Conservation (phyloP, 768 basidiomycete genomes). For the Psilocybe cyanescens region DNA sequence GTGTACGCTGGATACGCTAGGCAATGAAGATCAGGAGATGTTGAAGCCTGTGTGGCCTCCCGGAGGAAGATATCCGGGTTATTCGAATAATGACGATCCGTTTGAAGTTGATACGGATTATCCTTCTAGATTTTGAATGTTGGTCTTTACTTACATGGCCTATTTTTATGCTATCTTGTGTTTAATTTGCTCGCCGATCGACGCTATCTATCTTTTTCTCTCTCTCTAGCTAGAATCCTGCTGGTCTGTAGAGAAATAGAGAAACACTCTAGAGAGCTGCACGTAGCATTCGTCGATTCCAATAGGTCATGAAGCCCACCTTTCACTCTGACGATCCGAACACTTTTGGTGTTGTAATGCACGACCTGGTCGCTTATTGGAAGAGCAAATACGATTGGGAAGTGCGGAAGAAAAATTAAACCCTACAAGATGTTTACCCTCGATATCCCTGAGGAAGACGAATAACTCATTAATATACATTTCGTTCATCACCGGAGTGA, state of each 20-base stretch:
- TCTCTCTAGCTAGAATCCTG: too few species aligned
- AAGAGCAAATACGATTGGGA: conserved; percentile 47
- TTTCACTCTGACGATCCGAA: too few species aligned
- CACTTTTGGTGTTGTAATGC: conserved; percentile 31
- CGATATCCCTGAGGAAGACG: conserved; percentile 49
- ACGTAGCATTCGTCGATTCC: too few species aligned
- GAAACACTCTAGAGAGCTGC: too few species aligned
- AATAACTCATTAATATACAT: conserved; percentile 47
- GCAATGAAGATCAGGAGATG: neutral
- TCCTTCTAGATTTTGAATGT: too few species aligned
- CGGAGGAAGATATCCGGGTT: neutral
- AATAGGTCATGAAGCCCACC: too few species aligned
- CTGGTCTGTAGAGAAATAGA: too few species aligned
- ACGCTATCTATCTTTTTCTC: too few species aligned
- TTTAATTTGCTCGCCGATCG: too few species aligned
- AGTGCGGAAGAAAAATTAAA: conserved; percentile 50
- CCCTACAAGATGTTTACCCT: conserved; percentile 51
- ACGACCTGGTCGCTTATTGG: conserved; percentile 49
- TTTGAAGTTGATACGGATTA: neutral
- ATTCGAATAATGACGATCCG: conserved; percentile 1
- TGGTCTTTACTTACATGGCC: too few species aligned
- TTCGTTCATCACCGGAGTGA: conserved; percentile 53
- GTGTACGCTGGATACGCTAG: neutral
- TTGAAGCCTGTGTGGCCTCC: conserved; percentile 1
- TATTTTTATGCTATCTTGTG: too few species aligned